phyloP scores from a whole-genome alignment of 2,329 filamentous ascomycete species.

The Neofusicoccum umdonicola region DNA sequence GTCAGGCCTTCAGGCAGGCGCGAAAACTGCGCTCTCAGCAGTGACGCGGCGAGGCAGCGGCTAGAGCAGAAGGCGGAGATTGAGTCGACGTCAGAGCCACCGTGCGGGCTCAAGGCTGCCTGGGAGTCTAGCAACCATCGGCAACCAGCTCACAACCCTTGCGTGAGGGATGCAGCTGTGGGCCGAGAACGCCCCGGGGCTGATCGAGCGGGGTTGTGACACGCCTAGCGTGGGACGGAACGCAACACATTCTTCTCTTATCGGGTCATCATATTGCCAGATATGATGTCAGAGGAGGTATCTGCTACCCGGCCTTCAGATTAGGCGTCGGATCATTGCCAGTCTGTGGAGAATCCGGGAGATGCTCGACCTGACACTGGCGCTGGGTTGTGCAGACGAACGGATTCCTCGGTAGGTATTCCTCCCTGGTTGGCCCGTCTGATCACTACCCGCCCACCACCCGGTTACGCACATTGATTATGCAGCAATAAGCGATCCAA shows the following conservation, averaged over 20 bases:
- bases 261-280: not conserved
- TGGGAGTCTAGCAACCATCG: not conserved
- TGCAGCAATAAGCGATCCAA: not conserved
- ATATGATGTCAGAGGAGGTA: not conserved
- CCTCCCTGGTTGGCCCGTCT: not conserved
- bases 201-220: not conserved
- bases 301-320: no score
- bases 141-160: not conserved
- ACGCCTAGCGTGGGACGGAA: not conserved
- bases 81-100: not conserved
- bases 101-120: not conserved
- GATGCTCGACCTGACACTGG: not conserved
- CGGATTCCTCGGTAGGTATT: no score
- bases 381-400: not conserved
- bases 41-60: conserved; percentile 6
- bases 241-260: not conserved
- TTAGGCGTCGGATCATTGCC: no score
- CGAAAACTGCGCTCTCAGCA: no score
- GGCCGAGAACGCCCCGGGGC: not conserved
- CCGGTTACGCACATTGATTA: not conserved
- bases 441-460: not conserved
- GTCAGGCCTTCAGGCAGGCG: not conserved
- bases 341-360: no score
- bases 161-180: not conserved
- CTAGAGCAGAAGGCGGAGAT: not conserved